These are phyloP conservation scores for Aspergillus oerlinghausenensis DNA, from an alignment of 2,329 filamentous ascomycete species.

Conservation along the genomic window DNA sequence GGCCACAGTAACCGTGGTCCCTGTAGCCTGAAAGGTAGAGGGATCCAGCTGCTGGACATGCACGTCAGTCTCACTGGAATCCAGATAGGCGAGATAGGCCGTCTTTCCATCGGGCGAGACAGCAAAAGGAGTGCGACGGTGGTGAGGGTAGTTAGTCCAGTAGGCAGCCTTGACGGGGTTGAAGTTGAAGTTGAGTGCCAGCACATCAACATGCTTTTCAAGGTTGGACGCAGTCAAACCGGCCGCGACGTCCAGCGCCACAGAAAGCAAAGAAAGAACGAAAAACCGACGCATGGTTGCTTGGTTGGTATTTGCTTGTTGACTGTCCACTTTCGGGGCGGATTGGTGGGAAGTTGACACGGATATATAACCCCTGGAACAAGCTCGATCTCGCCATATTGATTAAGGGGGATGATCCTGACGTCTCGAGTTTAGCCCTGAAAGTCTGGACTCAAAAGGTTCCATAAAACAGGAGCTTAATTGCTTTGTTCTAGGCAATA, in stretches of 20 bases:
- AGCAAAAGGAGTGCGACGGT: conserved; percentile 60
- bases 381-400: background rate
- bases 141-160: conserved; percentile 59
- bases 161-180: conserved; percentile 57
- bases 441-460: background rate
- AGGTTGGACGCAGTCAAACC: conserved; percentile 24
- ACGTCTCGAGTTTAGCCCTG: background rate
- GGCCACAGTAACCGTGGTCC: conserved; percentile 48
- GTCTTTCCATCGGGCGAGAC: conserved; percentile 56
- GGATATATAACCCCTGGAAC: background rate
- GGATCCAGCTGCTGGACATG: conserved; percentile 56
- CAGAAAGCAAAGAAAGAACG: conserved; percentile 22
- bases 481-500: background rate
- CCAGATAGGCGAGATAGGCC: conserved; percentile 58
- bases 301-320: background rate
- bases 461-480: background rate
- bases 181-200: conserved; percentile 50
- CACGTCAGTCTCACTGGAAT: conserved; percentile 51
- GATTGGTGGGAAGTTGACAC: background rate
- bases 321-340: background rate
- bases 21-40: conserved; percentile 51
- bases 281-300: conserved; percentile 19
- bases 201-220: conserved; percentile 38
- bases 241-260: conserved; percentile 19
- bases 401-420: background rate